Percentiles rank a stretch among this genome's conserved stretches.
These are phyloP conservation scores for Lathyrus tuberosus DNA, from an alignment of 306 rosid genomes.

Conservation along the genomic window DNA sequence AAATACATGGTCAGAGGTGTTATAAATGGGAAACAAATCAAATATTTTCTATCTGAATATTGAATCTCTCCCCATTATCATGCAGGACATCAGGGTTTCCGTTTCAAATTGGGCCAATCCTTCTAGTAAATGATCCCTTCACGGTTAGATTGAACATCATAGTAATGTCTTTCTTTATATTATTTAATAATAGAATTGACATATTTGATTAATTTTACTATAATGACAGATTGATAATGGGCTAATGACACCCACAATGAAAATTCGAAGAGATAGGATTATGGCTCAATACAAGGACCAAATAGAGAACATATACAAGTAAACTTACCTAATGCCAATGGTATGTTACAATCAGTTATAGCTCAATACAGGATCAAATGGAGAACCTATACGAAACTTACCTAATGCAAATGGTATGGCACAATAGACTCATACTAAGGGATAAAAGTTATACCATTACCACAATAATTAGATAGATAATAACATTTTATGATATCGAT, in stretches of 20 bases:
- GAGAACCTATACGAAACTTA: conserved; percentile 55
- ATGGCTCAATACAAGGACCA: conserved; percentile 59
- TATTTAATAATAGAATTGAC: conserved; percentile 19
- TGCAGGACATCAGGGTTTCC: conserved; percentile 76
- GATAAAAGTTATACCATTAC: neutral
- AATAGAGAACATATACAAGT: conserved; percentile 73
- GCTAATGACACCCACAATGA: conserved; percentile 91
- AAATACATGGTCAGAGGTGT: conserved; percentile 7
- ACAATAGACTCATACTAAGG: conserved; percentile 1
- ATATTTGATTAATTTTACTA: conserved; percentile 29
- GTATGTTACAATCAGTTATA: conserved; percentile 33
- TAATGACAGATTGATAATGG: conserved; percentile 78
- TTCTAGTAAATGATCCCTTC: conserved; percentile 74
- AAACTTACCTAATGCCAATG: conserved; percentile 8
- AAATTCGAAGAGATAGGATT: conserved; percentile 80
- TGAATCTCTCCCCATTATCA: conserved; percentile 29
- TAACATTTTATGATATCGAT: neutral
- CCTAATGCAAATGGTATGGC: neutral
- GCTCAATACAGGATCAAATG: conserved; percentile 62
- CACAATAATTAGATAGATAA: neutral
- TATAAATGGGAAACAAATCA: conserved; percentile 13
- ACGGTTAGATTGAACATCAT: conserved; percentile 57
- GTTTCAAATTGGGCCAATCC: conserved; percentile 90
- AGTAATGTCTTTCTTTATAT: conserved; percentile 1
- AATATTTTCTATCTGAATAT: conserved; percentile 19